Evolutionary conservation across 2,329 filamentous ascomycete species (phyloP), one percentile per base, ranked within the genome.

Genomic region (Cladophialophora chaetospira): DNA sequence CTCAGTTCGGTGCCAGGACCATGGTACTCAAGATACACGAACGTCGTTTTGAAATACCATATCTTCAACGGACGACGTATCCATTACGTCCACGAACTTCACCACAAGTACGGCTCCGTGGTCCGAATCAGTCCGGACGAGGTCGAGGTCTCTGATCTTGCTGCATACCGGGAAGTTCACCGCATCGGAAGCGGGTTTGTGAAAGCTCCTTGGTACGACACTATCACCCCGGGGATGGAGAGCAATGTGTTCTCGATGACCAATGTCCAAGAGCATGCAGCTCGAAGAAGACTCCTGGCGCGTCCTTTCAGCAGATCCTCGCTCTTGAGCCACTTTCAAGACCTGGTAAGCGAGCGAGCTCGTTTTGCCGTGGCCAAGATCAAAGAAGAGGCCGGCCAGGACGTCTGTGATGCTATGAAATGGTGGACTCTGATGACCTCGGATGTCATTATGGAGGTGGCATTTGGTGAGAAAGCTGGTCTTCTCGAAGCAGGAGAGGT

Each of bases 391-490:
- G 72, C 75, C 58, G 54, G 71, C 0, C 71, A 69, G 0, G 80
- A 84, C 54, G 67, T 82, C 0, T 73, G 73, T 55, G 80, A 85
- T 57, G 67, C 83, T 0, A 72, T 75, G 43, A 82, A 82, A 54
- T 84, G 81, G 81, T 80, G 73, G 70, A 66, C 76, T 4, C 82
- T 81, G 50, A 76, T 82, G 72, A 69, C 80, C 0, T 81, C 80
- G 0, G 82, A 85, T 63, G 68, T 82, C 0, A 80, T 83, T 47
- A 79, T 75, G 0, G 74, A 82, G 48, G 66, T 85, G 4, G 76
- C 71, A 1, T 84, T 85, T 65, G 81, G 82, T 0, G 75, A 82
- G n/a, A 79, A 79, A 0, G 83, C 84, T 55, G 67, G 69, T 0
- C 78, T 79, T 70, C 66, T 85, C 3, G 79, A 84, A 53, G 65